These are phyloP conservation scores for Mycena haematopus DNA, from an alignment of 768 basidiomycete genomes.

Conservation along the genomic window DNA sequence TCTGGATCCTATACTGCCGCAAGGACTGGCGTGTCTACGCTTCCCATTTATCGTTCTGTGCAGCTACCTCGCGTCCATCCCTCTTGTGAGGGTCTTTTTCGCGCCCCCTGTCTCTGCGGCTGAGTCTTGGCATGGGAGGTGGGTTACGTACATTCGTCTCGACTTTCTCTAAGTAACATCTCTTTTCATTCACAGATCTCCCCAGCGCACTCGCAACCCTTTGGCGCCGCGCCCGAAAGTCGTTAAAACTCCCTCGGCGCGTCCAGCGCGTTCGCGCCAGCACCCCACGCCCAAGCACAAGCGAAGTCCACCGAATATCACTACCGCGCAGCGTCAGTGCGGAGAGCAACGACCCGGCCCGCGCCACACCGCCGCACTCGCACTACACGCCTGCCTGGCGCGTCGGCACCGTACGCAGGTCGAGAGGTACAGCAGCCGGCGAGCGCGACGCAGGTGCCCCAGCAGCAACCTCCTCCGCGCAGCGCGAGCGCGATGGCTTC, in stretches of 20 bases:
- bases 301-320: background rate
- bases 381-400: conserved; percentile 25
- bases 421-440: conserved; percentile 19
- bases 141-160: too few species aligned
- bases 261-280: conserved; percentile 16
- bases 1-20: too few species aligned
- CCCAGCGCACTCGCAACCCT: conserved; percentile 25
- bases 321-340: conserved; percentile 34
- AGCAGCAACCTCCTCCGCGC: conserved; percentile 6
- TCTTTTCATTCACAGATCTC: conserved; percentile 19
- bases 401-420: conserved; percentile 28
- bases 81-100: too few species aligned
- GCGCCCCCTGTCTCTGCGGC: too few species aligned
- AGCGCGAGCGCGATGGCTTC: conserved; percentile 19
- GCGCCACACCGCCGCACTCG: conserved; percentile 8
- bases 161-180: too few species aligned
- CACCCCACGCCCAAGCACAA: background rate
- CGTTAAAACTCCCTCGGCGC: conserved; percentile 70
- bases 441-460: background rate
- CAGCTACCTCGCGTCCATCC: too few species aligned
- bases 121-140: too few species aligned
- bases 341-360: background rate
- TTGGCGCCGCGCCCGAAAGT: conserved; percentile 38
- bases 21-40: too few species aligned
- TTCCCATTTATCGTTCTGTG: too few species aligned